Base-by-base conservation (phyloP, 2,329 filamentous ascomycete genomes). In the Diaporthe amygdali region DNA sequence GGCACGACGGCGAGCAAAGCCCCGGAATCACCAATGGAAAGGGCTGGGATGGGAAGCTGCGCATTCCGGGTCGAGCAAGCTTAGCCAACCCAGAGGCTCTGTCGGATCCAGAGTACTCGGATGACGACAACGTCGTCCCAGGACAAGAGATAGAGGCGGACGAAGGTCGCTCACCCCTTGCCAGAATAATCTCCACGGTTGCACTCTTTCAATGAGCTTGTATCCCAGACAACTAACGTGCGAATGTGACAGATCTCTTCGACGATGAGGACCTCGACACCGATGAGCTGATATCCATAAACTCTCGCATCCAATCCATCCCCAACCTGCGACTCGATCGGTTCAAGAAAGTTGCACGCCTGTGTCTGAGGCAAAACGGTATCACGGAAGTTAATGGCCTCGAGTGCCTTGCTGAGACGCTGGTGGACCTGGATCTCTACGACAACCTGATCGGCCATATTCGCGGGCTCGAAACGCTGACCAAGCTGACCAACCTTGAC, bases 371-470 rank as follows among this genome's bases (percentile, higher is more conserved):
- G 61, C 96, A 99, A 81, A 99, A 99, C 81, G 89, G 90, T 75
- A 96, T 99, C 79, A 88, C 93, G 74, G 85, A 90, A 61, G 93
- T 98, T 80, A 90, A 94, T 37, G 91, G 96, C 10, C 90, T 97
- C 5, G 85, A 88, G 5, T 82, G 82, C 44, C 83, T 97, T 67
- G 90, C 90, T 41, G 79, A 84, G 2, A 94, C 90, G 0, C 85
- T 99, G 49, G 84, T 90, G 77, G 96, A 99, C 72, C 88, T 99
- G 64, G 96, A 99, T 77, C 88, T 99, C 72, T 99, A 99, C 85
- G 96, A 99, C 83, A 99, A 99, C 82, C 88, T 97, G 22, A 95
- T 99, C 76, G 90, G 91, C 14, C 95, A 97, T 81, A 90, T 98
- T 81, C 91, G 92, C 75, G 94, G 94, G 37, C 88, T 99, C 55